Evolutionary conservation across 495 filamentous ascomycete genomes (phyloP).

Genomic region (Aspergillus taichungensis): DNA sequence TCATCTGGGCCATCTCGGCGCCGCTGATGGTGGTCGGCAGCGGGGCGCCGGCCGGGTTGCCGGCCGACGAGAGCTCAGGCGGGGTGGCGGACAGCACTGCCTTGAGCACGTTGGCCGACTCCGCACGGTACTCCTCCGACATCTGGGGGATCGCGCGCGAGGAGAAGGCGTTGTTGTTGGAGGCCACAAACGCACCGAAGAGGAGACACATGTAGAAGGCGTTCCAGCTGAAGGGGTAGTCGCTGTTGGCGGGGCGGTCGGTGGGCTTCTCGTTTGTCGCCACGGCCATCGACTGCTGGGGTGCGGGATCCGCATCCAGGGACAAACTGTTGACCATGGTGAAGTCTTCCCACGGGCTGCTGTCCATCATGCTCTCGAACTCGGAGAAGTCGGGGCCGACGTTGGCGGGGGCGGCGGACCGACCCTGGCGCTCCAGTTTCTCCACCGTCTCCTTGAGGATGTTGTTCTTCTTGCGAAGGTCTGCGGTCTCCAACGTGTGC

Average conservation of each 20-base stretch:
- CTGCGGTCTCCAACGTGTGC: constrained; percentile 89
- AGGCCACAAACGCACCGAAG: constrained; percentile 92
- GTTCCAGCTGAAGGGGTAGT: constrained; percentile 49
- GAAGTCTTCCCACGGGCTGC: constrained; percentile 68
- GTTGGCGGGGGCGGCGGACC: constrained; percentile 47
- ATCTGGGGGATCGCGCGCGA: constrained; percentile 64
- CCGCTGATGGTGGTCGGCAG: constrained; percentile 42
- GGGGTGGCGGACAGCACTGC: constrained; percentile 65
- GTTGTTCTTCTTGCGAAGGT: constrained; percentile 92
- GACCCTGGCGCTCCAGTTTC: constrained; percentile 60
- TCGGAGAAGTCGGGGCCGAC: constrained; percentile 64
- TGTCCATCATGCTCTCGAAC: constrained; percentile 76
- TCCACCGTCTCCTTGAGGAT: constrained; percentile 80
- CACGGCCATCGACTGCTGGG: constrained; percentile 12
- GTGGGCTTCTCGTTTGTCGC: constrained; percentile 40
- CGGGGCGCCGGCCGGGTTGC: constrained; percentile 30
- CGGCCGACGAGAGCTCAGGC: constrained; percentile 22
- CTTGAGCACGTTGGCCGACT: constrained; percentile 84
- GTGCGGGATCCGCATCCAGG: constrained; percentile 37
- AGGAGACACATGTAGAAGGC: constrained; percentile 74
- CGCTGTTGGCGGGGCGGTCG: constrained; percentile 61
- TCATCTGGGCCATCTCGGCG: constrained; percentile 42
- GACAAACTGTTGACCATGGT: constrained; percentile 55
- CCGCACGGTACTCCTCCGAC: constrained; percentile 86
- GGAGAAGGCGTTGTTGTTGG: constrained; percentile 58